A percentile compares a stretch with the other conserved stretches of the same genome.
Conservation (phyloP, 164 flowering plant genomes). For the Macadamia tetraphylla region DNA sequence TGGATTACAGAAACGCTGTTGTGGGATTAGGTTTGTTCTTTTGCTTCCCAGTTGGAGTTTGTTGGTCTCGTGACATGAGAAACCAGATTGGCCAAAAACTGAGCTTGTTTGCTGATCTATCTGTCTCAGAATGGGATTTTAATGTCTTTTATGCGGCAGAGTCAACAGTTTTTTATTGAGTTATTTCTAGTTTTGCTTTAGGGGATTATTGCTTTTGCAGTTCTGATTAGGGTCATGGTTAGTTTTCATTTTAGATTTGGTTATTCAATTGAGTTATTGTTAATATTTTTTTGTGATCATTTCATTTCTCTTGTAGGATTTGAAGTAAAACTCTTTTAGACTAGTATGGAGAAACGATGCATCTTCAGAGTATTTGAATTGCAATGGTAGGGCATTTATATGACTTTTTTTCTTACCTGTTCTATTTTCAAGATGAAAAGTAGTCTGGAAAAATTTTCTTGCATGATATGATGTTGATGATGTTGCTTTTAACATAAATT, state of each 20-base stretch:
- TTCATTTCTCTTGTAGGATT: neutral
- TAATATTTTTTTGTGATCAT: neutral
- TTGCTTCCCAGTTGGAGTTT: too few relatives aligned
- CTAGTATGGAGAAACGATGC: neutral
- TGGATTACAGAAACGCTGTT: too few relatives aligned
- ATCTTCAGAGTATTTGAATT: neutral
- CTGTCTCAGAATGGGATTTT: too few relatives aligned
- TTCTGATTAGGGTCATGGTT: neutral
- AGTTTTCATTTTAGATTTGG: too few relatives aligned
- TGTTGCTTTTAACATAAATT: too few relatives aligned
- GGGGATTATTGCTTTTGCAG: neutral
- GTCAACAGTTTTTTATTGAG: neutral
- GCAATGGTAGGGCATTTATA: neutral
- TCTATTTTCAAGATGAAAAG: too few relatives aligned
- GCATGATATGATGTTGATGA: too few relatives aligned
- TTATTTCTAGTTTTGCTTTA: neutral
- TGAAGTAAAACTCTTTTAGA: neutral
- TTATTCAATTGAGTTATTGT: neutral
- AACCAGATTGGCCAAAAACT: too few relatives aligned
- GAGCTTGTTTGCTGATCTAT: too few relatives aligned
- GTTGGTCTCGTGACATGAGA: too few relatives aligned
- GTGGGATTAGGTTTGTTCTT: too few relatives aligned
- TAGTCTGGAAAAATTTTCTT: too few relatives aligned
- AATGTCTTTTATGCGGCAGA: neutral
- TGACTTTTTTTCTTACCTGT: neutral